Conservation (phyloP, 73 alveolate genomes). For the Blepharisma japonicum region DNA sequence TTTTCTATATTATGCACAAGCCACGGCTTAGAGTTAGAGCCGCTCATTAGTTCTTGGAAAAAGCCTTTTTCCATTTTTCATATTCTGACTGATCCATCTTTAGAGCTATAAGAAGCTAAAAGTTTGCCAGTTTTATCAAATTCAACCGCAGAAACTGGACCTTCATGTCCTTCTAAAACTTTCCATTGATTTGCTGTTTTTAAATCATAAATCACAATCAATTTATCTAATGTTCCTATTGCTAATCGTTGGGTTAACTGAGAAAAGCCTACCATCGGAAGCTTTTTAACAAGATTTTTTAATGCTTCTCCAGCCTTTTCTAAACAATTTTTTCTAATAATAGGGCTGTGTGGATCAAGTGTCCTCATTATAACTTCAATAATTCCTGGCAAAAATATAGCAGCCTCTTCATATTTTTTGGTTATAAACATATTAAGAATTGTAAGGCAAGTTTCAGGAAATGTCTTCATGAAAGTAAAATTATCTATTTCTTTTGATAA, state of each 20-base stretch:
- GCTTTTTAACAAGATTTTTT: slow-evolving; percentile 36
- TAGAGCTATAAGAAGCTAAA: slow-evolving; percentile 75
- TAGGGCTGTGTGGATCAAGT: slow-evolving; percentile 9
- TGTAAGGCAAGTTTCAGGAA: background rate
- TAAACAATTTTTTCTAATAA: background rate
- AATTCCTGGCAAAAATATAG: background rate
- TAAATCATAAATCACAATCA: slow-evolving; percentile 82
- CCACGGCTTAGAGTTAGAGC: background rate
- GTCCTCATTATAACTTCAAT: slow-evolving; percentile 10
- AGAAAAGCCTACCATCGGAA: slow-evolving; percentile 89
- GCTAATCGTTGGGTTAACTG: slow-evolving; percentile 85
- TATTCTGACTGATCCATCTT: slow-evolving; percentile 65
- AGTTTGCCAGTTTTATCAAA: slow-evolving; percentile 79
- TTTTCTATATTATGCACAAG: background rate
- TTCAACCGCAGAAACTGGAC: slow-evolving; percentile 70
- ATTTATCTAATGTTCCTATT: slow-evolving; percentile 85
- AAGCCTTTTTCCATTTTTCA: slow-evolving; percentile 70
- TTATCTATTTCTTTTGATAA: slow-evolving; percentile 14
- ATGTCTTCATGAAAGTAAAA: background rate
- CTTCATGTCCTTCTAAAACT: slow-evolving; percentile 74
- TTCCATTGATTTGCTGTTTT: slow-evolving; percentile 85
- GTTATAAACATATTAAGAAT: slow-evolving; percentile 3
- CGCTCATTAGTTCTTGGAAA: slow-evolving; percentile 2
- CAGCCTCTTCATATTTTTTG: slow-evolving; percentile 9
- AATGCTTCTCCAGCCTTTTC: slow-evolving; percentile 18